A percentile compares a stretch with the other conserved stretches of the same genome.
Evolutionary conservation across 2,329 filamentous ascomycete species (phyloP).

Genomic region (Fusarium abutilonis): DNA sequence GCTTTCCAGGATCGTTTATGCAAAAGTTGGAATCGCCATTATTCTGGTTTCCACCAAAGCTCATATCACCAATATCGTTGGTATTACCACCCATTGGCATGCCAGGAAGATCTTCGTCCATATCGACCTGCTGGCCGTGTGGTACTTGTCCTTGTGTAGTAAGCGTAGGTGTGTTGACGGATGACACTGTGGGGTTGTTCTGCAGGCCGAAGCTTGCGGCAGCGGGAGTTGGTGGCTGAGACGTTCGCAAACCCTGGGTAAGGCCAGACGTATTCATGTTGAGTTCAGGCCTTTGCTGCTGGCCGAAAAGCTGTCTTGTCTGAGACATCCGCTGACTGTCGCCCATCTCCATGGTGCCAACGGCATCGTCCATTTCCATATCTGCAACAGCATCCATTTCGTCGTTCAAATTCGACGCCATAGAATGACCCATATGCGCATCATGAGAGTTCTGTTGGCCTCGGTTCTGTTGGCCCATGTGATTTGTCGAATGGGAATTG

Average conservation of each 20-base stretch:
- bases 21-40: constrained; percentile 61
- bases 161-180: constrained; percentile 93
- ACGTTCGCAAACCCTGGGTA: constrained; percentile 81
- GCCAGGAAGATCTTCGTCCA: constrained; percentile 77
- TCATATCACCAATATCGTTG: constrained; percentile 61
- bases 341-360: constrained; percentile 72
- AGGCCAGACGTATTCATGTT: constrained; percentile 82
- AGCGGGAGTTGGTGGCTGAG: constrained; percentile 86
- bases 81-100: constrained; percentile 69
- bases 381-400: constrained; percentile 89
- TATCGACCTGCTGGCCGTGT: constrained; percentile 67
- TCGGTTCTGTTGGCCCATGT: constrained; percentile 50
- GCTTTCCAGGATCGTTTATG: constrained; percentile 95
- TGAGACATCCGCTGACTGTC: constrained; percentile 74
- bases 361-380: constrained; percentile 95
- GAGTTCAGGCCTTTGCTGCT: constrained; percentile 73
- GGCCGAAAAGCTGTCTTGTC: constrained; percentile 73
- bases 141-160: constrained; percentile 78
- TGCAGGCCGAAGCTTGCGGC: constrained; percentile 80
- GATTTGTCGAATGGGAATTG: constrained; percentile 45
- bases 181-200: constrained; percentile 96
- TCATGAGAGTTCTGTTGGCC: constrained; percentile 46
- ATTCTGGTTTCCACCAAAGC: constrained; percentile 58
- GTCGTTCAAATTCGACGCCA: constrained; percentile 55
- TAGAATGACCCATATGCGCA: constrained; percentile 55